Evolutionary conservation across 768 basidiomycete genomes (phyloP).

Genomic region (Coprinopsis strossmayeri): DNA sequence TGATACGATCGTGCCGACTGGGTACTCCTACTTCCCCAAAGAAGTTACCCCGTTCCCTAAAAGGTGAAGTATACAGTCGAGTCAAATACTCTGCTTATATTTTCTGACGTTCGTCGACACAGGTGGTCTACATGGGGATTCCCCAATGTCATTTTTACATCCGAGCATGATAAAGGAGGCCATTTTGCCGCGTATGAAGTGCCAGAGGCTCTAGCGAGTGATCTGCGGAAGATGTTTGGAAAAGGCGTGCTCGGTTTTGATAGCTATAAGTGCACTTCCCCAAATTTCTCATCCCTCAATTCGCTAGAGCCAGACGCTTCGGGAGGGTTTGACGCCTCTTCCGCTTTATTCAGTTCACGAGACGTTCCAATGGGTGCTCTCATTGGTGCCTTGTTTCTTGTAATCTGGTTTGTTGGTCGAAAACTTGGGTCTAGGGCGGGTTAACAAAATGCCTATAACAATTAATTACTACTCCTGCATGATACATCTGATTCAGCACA

Average conservation of each 20-base stretch:
- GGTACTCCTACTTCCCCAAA: slow-evolving; percentile 45
- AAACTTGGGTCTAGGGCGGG: too few relatives aligned
- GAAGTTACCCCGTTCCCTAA: slow-evolving; percentile 30
- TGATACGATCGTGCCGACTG: slow-evolving; percentile 31
- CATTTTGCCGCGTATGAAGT: slow-evolving; percentile 37
- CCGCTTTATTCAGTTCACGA: too few relatives aligned
- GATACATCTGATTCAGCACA: too few relatives aligned
- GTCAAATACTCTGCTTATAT: too few relatives aligned
- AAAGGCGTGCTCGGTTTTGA: slow-evolving; percentile 22
- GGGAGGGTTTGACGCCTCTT: too few relatives aligned
- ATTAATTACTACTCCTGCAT: too few relatives aligned
- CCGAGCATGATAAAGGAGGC: slow-evolving; percentile 33
- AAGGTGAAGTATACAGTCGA: too few relatives aligned
- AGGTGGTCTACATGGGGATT: slow-evolving; percentile 14
- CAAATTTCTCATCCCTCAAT: background rate
- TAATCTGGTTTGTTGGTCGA: too few relatives aligned
- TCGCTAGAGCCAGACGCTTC: background rate
- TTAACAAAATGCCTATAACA: too few relatives aligned
- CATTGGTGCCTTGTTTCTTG: too few relatives aligned
- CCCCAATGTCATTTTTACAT: slow-evolving; percentile 28
- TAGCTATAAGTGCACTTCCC: background rate
- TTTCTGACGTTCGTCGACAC: background rate
- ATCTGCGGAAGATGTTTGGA: slow-evolving; percentile 39
- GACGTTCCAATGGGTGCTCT: too few relatives aligned
- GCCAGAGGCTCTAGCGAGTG: slow-evolving; percentile 26